These are phyloP conservation scores for Leccinum rimulosum DNA, from an alignment of 768 basidiomycete genomes.

Conservation along the genomic window DNA sequence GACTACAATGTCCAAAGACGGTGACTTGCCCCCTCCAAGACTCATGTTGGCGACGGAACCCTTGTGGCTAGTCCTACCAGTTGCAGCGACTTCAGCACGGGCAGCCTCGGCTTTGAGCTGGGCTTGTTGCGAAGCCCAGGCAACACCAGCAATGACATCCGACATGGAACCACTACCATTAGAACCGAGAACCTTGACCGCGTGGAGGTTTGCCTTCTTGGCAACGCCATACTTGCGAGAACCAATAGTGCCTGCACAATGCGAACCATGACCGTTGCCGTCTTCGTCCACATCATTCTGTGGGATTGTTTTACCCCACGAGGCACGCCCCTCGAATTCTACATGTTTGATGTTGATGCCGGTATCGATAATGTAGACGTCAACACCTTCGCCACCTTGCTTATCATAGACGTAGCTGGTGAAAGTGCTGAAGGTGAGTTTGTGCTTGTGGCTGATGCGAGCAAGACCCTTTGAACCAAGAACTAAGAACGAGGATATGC, in stretches of 20 bases:
- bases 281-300: conserved; percentile 81
- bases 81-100: conserved; percentile 60
- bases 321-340: conserved; percentile 87
- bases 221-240: conserved; percentile 93
- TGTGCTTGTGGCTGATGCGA: conserved; percentile 83
- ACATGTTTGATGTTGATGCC: conserved; percentile 85
- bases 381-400: conserved; percentile 87
- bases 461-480: conserved; percentile 73
- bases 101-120: conserved; percentile 57
- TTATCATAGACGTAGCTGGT: conserved; percentile 71
- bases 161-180: conserved; percentile 95
- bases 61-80: conserved; percentile 82
- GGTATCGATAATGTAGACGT: conserved; percentile 86
- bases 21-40: conserved; percentile 92
- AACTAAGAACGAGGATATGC: conserved; percentile 12
- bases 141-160: conserved; percentile 87
- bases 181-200: conserved; percentile 92
- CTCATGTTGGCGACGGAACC: conserved; percentile 98
- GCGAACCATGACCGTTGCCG: conserved; percentile 93
- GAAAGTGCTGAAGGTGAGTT: conserved; percentile 79
- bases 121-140: conserved; percentile 65
- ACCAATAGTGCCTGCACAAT: conserved; percentile 96
- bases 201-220: conserved; percentile 85
- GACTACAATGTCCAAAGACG: conserved; percentile 79
- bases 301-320: conserved; percentile 94